Evolutionary conservation across 2,329 filamentous ascomycete genomes (phyloP).

Genomic region (Amauroascus niger): DNA sequence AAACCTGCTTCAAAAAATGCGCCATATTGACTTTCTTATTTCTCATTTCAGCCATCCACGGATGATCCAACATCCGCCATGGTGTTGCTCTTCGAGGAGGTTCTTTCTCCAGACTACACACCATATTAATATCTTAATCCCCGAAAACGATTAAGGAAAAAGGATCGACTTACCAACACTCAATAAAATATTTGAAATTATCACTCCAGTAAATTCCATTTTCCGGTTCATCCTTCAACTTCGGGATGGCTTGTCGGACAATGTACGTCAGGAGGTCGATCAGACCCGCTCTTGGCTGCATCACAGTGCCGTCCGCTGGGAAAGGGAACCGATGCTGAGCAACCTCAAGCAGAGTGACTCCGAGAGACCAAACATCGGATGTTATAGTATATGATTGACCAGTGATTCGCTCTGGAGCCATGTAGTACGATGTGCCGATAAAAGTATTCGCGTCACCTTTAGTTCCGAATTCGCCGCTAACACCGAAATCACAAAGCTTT

Average conservation of each 20-base stretch:
- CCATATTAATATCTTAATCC: background rate
- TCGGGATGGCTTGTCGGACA: conserved; percentile 87
- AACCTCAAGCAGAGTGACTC: conserved; percentile 96
- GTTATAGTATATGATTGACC: conserved; percentile 98
- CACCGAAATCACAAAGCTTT: conserved; percentile 96
- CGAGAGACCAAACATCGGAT: conserved; percentile 95
- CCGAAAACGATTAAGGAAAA: conserved; percentile 4
- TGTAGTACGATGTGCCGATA: conserved; percentile 97
- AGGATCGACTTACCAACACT: conserved; percentile 72
- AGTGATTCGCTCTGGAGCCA: conserved; percentile 96
- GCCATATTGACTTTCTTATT: conserved; percentile 95
- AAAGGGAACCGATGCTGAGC: conserved; percentile 98
- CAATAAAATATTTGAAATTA: conserved; percentile 98
- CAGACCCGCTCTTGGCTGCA: conserved; percentile 82
- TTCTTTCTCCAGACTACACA: conserved; percentile 82
- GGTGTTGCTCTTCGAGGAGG: conserved; percentile 76
- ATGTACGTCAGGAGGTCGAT: conserved; percentile 97
- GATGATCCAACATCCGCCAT: conserved; percentile 98
- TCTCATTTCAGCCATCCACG: conserved; percentile 97
- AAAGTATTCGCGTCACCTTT: conserved; percentile 98
- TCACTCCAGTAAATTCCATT: conserved; percentile 89
- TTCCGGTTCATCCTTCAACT: conserved; percentile 86
- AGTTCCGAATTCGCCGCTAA: conserved; percentile 94
- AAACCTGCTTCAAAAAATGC: conserved; percentile 85
- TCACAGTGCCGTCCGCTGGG: conserved; percentile 89